Conservation (phyloP, 2,329 filamentous ascomycete genomes). For the Fusarium sp. region DNA sequence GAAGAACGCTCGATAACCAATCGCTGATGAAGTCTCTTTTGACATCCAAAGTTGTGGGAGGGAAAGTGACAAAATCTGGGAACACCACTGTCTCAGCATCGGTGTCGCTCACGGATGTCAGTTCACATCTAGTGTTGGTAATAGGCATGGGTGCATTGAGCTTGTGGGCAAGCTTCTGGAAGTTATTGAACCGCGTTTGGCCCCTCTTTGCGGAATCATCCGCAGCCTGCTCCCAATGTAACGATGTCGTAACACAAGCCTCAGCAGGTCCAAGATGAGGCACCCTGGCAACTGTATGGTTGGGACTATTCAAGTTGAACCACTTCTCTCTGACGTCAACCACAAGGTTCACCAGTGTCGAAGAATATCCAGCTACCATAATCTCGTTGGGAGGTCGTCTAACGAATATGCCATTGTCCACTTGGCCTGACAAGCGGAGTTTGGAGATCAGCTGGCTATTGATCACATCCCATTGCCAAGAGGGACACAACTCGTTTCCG, state of each 20-base stretch:
- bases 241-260: slow-evolving; percentile 31
- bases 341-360: slow-evolving; percentile 22
- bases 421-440: slow-evolving; percentile 24
- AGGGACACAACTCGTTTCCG: slow-evolving; percentile 33
- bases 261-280: slow-evolving; percentile 37
- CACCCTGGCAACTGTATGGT: slow-evolving; percentile 37
- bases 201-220: slow-evolving; percentile 22
- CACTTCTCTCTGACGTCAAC: slow-evolving; percentile 34
- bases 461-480: slow-evolving; percentile 42
- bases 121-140: slow-evolving; percentile 29
- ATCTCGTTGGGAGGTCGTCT: slow-evolving; percentile 30
- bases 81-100: slow-evolving; percentile 13
- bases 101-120: slow-evolving; percentile 15
- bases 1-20: slow-evolving; percentile 14
- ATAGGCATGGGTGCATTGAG: slow-evolving; percentile 32
- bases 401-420: slow-evolving; percentile 29
- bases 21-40: slow-evolving; percentile 10
- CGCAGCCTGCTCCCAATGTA: slow-evolving; percentile 39
- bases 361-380: slow-evolving; percentile 20
- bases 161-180: slow-evolving; percentile 29
- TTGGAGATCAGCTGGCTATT: slow-evolving; percentile 38
- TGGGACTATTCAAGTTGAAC: slow-evolving; percentile 34
- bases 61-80: slow-evolving; percentile 31
- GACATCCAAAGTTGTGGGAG: slow-evolving; percentile 18
- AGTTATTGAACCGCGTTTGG: slow-evolving; percentile 30